Base-by-base conservation (phyloP, 345 rosid species). In the Noccaea caerulescens region DNA sequence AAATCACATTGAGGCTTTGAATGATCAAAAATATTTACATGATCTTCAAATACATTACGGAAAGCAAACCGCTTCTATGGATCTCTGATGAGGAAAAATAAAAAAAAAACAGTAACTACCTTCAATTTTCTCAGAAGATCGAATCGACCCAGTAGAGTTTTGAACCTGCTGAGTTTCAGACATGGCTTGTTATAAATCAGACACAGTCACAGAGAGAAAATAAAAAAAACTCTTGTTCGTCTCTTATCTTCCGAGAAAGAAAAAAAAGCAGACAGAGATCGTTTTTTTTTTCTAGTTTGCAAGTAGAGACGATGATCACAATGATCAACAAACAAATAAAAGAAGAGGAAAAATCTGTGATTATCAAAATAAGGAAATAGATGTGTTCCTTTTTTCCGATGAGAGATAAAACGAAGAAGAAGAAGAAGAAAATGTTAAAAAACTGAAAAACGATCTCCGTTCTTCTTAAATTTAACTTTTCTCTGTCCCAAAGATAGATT, bases 131-230 rank as follows among this genome's bases (percentile, higher is more conserved):
- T 84, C 86, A 53, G 82, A 61, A 45, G 92, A 84, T 77, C 71
- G 87, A 83, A 80, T 80, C 27, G 87, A 75, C 49, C 77, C 88
- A 63, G 80, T 84, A 85, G 84, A 77, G 87, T 60, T 85, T 68
- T 82, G 84, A 53, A 81, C 79, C 82, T 82, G 84, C 69, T 81
- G 86, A 71, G 79, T 79, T 74, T 84, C 91, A 3, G 95, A 80
- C 95, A 88, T 88, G 86, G 75, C 82, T 81, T 55, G 80, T 64
- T 43, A 43, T 10, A 10, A 58, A 30, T 58, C 54, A 54, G 25
- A 59, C 68, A 56, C 66, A 69, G 65, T 55, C 68, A 43, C 72
- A 45, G 18, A 38, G n/a, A 16, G 10, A 68, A 53, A 32, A 58
- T 60, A 18, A 18, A 18, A 46, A 39, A 53, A 68, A 55, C 23